These are phyloP conservation scores for Pseudopithomyces maydicus DNA, from an alignment of 2,329 filamentous ascomycete species.

Conservation along the genomic window DNA sequence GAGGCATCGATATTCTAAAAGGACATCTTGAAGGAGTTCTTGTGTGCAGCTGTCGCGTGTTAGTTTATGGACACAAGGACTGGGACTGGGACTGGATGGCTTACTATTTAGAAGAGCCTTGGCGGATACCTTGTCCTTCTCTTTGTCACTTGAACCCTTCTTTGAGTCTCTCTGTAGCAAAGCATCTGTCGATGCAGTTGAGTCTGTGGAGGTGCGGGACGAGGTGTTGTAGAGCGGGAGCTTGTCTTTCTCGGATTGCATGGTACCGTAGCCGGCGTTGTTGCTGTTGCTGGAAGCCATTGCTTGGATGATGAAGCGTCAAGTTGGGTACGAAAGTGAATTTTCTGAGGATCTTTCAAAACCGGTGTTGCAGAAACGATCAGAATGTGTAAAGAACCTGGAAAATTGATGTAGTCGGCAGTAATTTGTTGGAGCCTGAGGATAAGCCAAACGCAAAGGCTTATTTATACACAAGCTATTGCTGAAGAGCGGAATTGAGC, in stretches of 20 bases:
- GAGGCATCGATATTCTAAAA: neutral
- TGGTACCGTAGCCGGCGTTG: constrained; percentile 11
- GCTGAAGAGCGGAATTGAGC: neutral
- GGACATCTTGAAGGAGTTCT: constrained; percentile 11
- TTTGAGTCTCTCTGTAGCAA: constrained; percentile 13
- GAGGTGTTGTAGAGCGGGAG: constrained; percentile 13
- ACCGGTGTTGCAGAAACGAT: neutral
- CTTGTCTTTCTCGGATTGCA: constrained; percentile 12
- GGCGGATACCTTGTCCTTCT: constrained; percentile 3
- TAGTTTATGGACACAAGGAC: neutral
- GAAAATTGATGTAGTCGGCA: neutral
- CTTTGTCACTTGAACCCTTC: neutral
- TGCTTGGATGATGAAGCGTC: neutral
- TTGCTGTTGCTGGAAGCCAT: constrained; percentile 11
- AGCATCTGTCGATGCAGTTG: constrained; percentile 13
- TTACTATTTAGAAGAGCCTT: constrained; percentile 14
- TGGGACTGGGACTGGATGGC: neutral
- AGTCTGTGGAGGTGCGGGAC: constrained; percentile 13
- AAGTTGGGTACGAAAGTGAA: too few relatives aligned
- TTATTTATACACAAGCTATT: neutral
- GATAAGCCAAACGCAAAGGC: neutral
- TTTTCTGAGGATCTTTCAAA: neutral
- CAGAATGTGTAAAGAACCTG: neutral
- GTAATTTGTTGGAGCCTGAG: neutral
- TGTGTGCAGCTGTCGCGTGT: constrained; percentile 12